Conservation (phyloP, 257 asterid genomes). For the Buddleja alternifolia region DNA sequence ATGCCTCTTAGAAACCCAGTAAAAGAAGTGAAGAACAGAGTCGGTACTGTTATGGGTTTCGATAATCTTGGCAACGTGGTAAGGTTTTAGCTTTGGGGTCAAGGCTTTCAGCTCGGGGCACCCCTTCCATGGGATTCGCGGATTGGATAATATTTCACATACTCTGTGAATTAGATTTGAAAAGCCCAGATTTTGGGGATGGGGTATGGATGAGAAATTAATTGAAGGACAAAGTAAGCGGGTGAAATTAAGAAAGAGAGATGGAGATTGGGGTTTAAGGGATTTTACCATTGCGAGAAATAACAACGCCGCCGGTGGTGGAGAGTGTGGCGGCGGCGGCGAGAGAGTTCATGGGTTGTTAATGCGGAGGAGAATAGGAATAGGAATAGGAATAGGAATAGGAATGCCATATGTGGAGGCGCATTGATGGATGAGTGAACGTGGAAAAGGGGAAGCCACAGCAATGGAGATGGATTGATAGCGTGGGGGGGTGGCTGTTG, state of each 20-base stretch:
- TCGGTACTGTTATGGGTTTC: slow-evolving; percentile 49
- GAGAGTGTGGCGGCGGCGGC: slow-evolving; percentile 30
- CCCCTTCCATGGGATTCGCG: slow-evolving; percentile 52
- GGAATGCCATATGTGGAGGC: slow-evolving; percentile 39
- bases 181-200: slow-evolving; percentile 25
- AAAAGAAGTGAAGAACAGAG: slow-evolving; percentile 63
- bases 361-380: slow-evolving; percentile 18
- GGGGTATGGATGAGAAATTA: slow-evolving; percentile 44
- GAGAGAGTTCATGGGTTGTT: slow-evolving; percentile 39
- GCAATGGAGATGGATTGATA: neutral
- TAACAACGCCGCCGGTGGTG: slow-evolving; percentile 38
- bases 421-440: slow-evolving; percentile 42
- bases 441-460: slow-evolving; percentile 48
- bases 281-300: slow-evolving; percentile 66
- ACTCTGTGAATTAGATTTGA: slow-evolving; percentile 48
- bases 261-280: slow-evolving; percentile 46
- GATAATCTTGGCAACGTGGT: slow-evolving; percentile 60
- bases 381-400: slow-evolving; percentile 11
- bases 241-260: slow-evolving; percentile 21
- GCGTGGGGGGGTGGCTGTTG: neutral
- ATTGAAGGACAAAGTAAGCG: slow-evolving; percentile 34
- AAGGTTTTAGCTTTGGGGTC: slow-evolving; percentile 58
- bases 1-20: slow-evolving; percentile 80
- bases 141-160: slow-evolving; percentile 58
- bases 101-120: slow-evolving; percentile 63